A percentile compares a stretch with the other conserved stretches of the same genome.
These are phyloP conservation scores for Candida qinlingensis DNA, from an alignment of 805 yeast species.

Conservation along the genomic window DNA sequence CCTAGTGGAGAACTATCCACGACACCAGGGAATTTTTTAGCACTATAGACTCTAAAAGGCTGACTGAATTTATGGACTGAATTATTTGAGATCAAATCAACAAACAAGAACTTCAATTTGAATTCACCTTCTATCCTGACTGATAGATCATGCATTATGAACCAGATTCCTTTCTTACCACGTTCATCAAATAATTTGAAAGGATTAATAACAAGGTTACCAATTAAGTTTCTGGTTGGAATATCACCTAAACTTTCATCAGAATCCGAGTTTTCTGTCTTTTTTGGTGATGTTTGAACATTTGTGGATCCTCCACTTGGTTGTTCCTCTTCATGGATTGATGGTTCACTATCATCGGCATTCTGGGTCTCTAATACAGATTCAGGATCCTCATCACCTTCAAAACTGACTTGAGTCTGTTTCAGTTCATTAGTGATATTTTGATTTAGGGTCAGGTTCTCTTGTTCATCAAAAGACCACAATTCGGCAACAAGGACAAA, in stretches of 20 bases:
- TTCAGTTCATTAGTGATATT: constrained; percentile 4
- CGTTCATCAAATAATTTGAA: constrained; percentile 32
- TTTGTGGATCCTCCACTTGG: neutral
- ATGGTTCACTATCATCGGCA: neutral
- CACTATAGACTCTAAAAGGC: constrained; percentile 34
- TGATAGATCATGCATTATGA: constrained; percentile 36
- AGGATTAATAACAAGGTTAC: constrained; percentile 34
- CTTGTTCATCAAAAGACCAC: constrained; percentile 32
- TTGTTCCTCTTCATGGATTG: neutral
- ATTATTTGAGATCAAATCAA: constrained; percentile 24
- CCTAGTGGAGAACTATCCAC: constrained; percentile 36
- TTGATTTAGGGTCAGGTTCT: constrained; percentile 19
- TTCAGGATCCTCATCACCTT: too few relatives aligned
- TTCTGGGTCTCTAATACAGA: too few relatives aligned
- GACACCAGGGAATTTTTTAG: constrained; percentile 42
- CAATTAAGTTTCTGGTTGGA: constrained; percentile 35
- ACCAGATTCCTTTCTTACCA: constrained; percentile 35
- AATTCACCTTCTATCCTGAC: constrained; percentile 39
- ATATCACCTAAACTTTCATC: constrained; percentile 15
- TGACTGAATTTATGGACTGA: constrained; percentile 25
- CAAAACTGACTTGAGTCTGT: too few relatives aligned
- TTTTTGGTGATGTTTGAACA: neutral
- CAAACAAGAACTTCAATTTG: constrained; percentile 32
- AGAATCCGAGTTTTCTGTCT: constrained; percentile 4
- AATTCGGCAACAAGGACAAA: constrained; percentile 35